Evolutionary conservation across 768 basidiomycete genomes (phyloP).

Genomic region (Suillus subaureus): DNA sequence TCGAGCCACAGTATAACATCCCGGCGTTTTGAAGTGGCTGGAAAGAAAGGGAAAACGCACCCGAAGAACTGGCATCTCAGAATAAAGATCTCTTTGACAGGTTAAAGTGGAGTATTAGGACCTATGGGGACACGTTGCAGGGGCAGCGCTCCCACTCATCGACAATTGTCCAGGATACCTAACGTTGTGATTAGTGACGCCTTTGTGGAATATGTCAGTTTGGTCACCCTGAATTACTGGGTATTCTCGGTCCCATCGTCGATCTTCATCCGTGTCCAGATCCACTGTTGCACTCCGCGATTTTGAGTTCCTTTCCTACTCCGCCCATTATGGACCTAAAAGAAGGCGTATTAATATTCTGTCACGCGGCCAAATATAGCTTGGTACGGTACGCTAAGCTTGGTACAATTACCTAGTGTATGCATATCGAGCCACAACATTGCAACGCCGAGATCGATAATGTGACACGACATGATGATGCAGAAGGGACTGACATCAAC

Average conservation of each 20-base stretch:
- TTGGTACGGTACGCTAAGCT: background rate
- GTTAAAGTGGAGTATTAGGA: constrained; percentile 5
- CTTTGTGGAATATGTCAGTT: constrained; percentile 5
- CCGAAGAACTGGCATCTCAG: constrained; percentile 13
- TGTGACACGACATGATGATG: background rate
- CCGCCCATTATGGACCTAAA: constrained; percentile 11
- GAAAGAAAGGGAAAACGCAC: constrained; percentile 18
- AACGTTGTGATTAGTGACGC: background rate
- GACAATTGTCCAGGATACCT: constrained; percentile 5
- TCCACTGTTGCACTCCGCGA: constrained; percentile 2
- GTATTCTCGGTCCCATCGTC: constrained; percentile 4
- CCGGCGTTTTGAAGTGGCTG: constrained; percentile 13
- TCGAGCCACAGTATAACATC: constrained; percentile 2
- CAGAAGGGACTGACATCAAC: background rate
- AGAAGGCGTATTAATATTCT: background rate
- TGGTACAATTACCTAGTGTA: background rate
- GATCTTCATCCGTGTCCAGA: background rate
- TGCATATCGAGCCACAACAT: background rate
- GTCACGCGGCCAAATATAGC: background rate
- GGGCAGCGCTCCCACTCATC: background rate
- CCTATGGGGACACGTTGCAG: constrained; percentile 12
- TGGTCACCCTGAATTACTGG: constrained; percentile 3
- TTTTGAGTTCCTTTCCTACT: background rate
- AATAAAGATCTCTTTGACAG: constrained; percentile 26
- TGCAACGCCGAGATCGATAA: background rate